phyloP scores from a whole-genome alignment of 176 grass and related monocot species.

The Eragrostis curvula region DNA sequence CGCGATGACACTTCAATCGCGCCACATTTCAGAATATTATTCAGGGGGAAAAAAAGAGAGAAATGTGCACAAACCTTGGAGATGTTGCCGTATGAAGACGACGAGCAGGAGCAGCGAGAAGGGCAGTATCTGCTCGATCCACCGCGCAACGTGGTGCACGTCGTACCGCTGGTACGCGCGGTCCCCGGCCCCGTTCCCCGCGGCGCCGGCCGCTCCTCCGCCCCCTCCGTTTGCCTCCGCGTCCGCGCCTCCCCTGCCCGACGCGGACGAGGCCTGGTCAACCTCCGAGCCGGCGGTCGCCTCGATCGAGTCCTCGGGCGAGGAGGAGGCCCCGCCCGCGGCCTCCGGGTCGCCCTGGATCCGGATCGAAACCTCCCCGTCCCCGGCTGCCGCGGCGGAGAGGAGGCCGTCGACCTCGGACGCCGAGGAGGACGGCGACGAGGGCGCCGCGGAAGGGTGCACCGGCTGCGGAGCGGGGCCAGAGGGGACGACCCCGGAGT shows the following conservation, averaged over 20 bases:
- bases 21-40: background rate
- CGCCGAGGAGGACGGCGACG: slow-evolving; percentile 33
- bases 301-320: slow-evolving; percentile 42
- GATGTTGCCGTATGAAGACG: slow-evolving; percentile 97
- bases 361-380: slow-evolving; percentile 91
- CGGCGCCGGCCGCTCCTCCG: slow-evolving; percentile 19
- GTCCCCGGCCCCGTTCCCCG: slow-evolving; percentile 58
- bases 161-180: slow-evolving; percentile 89
- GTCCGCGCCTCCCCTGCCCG: slow-evolving; percentile 39
- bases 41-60: background rate
- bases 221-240: slow-evolving; percentile 47
- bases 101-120: slow-evolving; percentile 96
- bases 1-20: background rate
- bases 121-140: slow-evolving; percentile 96
- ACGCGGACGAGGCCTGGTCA: slow-evolving; percentile 43
- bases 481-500: slow-evolving; percentile 79
- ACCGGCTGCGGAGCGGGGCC: slow-evolving; percentile 32
- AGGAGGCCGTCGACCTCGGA: slow-evolving; percentile 39
- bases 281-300: slow-evolving; percentile 38
- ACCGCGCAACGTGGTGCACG: slow-evolving; percentile 87
- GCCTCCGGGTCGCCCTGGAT: slow-evolving; percentile 71
- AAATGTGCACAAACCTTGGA: slow-evolving; percentile 75
- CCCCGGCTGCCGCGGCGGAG: slow-evolving; percentile 44
- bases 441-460: slow-evolving; percentile 30
- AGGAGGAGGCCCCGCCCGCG: slow-evolving; percentile 23